Percentiles rank a stretch among this genome's conserved stretches.
These are phyloP conservation scores for Kluyveromyces sp. DNA, from an alignment of 1,139 yeast species.

Conservation along the genomic window DNA sequence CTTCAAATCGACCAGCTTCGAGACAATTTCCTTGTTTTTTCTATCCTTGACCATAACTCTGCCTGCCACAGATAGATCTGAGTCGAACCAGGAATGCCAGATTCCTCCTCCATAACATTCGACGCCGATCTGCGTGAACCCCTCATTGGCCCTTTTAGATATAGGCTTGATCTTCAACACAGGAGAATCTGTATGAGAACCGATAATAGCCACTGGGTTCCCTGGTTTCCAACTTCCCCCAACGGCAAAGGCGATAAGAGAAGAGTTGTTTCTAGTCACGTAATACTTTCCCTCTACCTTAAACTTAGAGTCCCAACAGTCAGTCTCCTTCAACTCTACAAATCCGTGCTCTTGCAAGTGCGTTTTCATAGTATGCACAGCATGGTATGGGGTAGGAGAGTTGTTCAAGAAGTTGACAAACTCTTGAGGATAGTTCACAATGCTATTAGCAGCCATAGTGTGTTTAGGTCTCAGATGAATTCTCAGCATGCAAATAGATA, in stretches of 20 bases:
- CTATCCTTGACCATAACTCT: conserved; percentile 63
- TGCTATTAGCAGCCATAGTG: conserved; percentile 9
- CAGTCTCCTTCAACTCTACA: conserved; percentile 63
- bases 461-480: conserved; percentile 22
- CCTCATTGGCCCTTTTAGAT: conserved; percentile 63
- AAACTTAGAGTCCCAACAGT: conserved; percentile 60
- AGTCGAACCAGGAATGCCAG: conserved; percentile 84
- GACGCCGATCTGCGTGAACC: conserved; percentile 84
- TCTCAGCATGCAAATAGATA: conserved; percentile 21
- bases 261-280: conserved; percentile 81
- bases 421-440: conserved; percentile 34
- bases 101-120: conserved; percentile 95
- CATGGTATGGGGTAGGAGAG: conserved; percentile 95
- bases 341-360: conserved; percentile 58
- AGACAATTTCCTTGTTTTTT: conserved; percentile 44
- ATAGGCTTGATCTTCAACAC: conserved; percentile 85
- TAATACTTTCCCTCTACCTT: conserved; percentile 58
- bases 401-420: conserved; percentile 73
- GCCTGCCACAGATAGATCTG: conserved; percentile 89
- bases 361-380: conserved; percentile 58
- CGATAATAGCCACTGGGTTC: conserved; percentile 78
- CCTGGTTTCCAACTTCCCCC: conserved; percentile 75
- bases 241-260: conserved; percentile 78
- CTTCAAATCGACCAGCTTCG: conserved; percentile 70
- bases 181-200: conserved; percentile 97